phyloP scores from a whole-genome alignment of 2,329 filamentous ascomycete genomes.

The Xylariaceae sp. region DNA sequence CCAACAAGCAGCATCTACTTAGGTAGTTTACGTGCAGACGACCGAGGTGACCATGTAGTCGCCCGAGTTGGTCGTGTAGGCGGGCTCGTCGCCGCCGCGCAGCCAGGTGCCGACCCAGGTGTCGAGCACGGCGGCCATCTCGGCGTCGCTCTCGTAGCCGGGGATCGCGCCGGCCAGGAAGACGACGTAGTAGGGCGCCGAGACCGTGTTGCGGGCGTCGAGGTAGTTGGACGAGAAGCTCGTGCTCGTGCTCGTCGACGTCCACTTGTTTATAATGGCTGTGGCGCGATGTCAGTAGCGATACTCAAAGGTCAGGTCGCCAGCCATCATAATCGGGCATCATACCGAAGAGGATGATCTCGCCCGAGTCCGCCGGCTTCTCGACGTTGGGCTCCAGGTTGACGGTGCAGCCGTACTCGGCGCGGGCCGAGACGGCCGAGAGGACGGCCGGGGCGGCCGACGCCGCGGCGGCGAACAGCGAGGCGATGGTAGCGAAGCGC shows the following conservation, averaged over 20 bases:
- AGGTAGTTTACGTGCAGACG: slow-evolving; percentile 5
- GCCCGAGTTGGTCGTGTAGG: no score
- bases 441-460: neutral
- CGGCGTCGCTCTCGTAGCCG: slow-evolving; percentile 1
- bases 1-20: no score
- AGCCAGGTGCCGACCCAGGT: slow-evolving; percentile 10
- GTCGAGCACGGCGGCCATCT: slow-evolving; percentile 3
- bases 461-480: neutral
- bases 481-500: neutral
- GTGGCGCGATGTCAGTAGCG: no score
- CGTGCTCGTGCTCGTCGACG: no score
- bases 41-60: slow-evolving; percentile 6
- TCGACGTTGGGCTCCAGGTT: neutral
- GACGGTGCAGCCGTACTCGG: neutral
- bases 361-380: neutral
- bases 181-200: slow-evolving; percentile 7
- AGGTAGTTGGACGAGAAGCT: no score
- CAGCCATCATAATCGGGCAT: no score
- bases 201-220: slow-evolving; percentile 5
- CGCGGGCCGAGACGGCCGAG: neutral
- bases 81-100: slow-evolving; percentile 3
- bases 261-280: no score
- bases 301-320: no score
- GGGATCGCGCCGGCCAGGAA: slow-evolving; percentile 8
- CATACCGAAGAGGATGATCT: neutral